Conservation (phyloP, 441 rosid genomes). For the Croton laevigatus region DNA sequence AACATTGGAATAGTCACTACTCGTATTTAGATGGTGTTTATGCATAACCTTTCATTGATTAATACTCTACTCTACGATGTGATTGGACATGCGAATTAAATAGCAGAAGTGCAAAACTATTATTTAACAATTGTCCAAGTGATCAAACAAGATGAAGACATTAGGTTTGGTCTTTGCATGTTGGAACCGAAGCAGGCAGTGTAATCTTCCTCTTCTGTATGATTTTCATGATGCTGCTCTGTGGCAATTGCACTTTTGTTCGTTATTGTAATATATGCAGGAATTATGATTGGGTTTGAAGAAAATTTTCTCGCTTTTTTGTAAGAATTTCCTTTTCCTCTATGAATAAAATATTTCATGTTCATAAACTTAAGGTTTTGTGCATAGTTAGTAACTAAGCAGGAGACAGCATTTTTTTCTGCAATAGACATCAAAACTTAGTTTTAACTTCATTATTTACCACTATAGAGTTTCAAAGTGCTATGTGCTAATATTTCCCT, state of each 20-base stretch:
- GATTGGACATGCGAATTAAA: not conserved
- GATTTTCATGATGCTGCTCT: not conserved
- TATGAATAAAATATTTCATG: not conserved
- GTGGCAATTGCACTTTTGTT: not conserved
- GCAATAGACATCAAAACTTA: too few relatives aligned
- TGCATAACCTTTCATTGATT: not conserved
- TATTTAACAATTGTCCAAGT: not conserved
- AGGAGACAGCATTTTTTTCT: too few relatives aligned
- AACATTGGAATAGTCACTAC: not conserved
- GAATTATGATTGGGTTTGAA: not conserved
- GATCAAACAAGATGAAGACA: too few relatives aligned
- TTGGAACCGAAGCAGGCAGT: not conserved
- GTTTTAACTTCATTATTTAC: too few relatives aligned
- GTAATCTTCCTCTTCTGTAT: not conserved
- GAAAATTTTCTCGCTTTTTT: not conserved
- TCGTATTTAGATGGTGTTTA: not conserved
- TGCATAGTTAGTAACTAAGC: too few relatives aligned
- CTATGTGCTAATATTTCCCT: too few relatives aligned
- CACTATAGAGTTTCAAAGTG: too few relatives aligned
- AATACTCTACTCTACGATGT: slow-evolving; percentile 5
- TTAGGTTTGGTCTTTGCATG: not conserved
- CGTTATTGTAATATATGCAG: not conserved
- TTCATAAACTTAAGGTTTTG: not conserved
- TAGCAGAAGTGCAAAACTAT: not conserved
- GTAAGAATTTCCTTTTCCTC: not conserved